Evolutionary conservation across 1,284 basidiomycete species (phyloP).

Genomic region (Termitomyces sp.): DNA sequence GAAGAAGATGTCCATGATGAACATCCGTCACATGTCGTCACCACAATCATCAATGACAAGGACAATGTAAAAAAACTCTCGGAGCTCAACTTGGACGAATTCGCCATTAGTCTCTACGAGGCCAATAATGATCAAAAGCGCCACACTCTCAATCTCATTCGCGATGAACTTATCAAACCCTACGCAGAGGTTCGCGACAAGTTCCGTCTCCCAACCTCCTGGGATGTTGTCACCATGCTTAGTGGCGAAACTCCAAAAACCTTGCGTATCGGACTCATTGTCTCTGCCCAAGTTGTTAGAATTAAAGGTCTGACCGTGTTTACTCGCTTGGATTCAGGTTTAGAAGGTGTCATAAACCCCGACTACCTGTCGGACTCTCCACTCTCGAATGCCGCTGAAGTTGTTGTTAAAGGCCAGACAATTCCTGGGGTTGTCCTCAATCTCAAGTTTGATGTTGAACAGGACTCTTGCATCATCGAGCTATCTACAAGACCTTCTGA

Average conservation of each 20-base stretch:
- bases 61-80: constrained; percentile 81
- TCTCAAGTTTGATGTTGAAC: constrained; percentile 58
- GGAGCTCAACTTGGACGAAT: constrained; percentile 94
- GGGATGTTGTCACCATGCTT: constrained; percentile 92
- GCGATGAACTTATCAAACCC: constrained; percentile 82
- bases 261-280: constrained; percentile 74
- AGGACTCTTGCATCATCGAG: constrained; percentile 68
- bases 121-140: constrained; percentile 84
- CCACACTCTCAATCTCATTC: constrained; percentile 83
- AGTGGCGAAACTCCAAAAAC: constrained; percentile 88
- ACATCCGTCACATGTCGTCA: constrained; percentile 84
- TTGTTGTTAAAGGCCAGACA: constrained; percentile 72
- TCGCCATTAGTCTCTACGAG: constrained; percentile 87
- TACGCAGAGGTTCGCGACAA: constrained; percentile 74
- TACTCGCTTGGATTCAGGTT: constrained; percentile 85
- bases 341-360: constrained; percentile 79
- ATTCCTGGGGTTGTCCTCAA: constrained; percentile 79
- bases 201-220: constrained; percentile 66
- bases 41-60: constrained; percentile 79
- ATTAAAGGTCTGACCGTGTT: constrained; percentile 48
- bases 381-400: constrained; percentile 38
- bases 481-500: constrained; percentile 76
- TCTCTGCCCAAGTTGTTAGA: constrained; percentile 75
- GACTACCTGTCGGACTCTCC: constrained; percentile 58
- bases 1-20: constrained; percentile 91